These are phyloP conservation scores for Kodamaea kakaduensis DNA, from an alignment of 805 yeast genomes.

Conservation along the genomic window DNA sequence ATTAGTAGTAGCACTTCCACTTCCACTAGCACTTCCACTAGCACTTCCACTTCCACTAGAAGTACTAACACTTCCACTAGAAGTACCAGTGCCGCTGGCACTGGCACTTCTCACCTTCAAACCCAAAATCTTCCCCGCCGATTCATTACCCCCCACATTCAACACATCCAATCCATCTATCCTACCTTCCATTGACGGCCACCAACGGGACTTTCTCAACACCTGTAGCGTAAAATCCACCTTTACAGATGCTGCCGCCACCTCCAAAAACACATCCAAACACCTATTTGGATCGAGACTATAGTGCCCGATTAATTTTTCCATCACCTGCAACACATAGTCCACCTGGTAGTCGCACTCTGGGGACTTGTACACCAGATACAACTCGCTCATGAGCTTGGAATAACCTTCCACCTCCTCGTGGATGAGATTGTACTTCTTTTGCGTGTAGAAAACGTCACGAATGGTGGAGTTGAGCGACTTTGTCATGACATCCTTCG, in stretches of 20 bases:
- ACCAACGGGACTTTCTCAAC: slow-evolving; percentile 57
- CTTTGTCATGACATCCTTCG: slow-evolving; percentile 31
- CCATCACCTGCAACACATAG: slow-evolving; percentile 45
- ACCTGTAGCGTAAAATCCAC: slow-evolving; percentile 46
- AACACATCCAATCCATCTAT: slow-evolving; percentile 28
- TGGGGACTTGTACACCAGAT: slow-evolving; percentile 36
- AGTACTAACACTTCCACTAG: too few relatives aligned
- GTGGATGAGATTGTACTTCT: slow-evolving; percentile 60
- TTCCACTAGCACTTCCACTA: too few relatives aligned
- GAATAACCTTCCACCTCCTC: slow-evolving; percentile 82
- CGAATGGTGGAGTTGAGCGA: slow-evolving; percentile 34
- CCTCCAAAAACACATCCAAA: slow-evolving; percentile 57
- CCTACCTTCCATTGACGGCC: slow-evolving; percentile 49
- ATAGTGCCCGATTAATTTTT: slow-evolving; percentile 67
- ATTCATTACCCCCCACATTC: slow-evolving; percentile 49
- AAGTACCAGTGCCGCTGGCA: too few relatives aligned
- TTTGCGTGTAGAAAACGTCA: slow-evolving; percentile 45
- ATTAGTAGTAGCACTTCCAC: too few relatives aligned
- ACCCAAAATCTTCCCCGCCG: slow-evolving; percentile 54
- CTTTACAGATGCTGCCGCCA: slow-evolving; percentile 42
- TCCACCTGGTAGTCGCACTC: slow-evolving; percentile 40
- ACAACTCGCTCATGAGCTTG: slow-evolving; percentile 50
- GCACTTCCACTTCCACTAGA: too few relatives aligned
- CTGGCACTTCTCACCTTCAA: slow-evolving; percentile 40
- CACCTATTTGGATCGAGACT: slow-evolving; percentile 69